Evolutionary conservation across 768 basidiomycete genomes (phyloP).

Genomic region (Tubosaeta sp.): DNA sequence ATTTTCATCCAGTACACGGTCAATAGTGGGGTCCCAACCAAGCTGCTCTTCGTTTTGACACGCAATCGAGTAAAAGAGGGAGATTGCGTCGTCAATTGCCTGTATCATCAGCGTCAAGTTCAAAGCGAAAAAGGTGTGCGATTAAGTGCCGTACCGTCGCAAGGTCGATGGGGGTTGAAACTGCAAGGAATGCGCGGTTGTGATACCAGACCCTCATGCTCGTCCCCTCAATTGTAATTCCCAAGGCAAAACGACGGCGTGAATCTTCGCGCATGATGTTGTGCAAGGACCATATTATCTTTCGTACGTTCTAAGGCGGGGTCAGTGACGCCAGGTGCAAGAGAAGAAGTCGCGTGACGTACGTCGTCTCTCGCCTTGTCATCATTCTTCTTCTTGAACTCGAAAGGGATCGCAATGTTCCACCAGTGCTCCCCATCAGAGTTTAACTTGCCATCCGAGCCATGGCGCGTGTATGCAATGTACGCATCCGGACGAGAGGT

Average conservation of each 20-base stretch:
- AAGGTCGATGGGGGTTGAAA: neutral
- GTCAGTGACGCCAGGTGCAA: neutral
- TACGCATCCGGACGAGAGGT: neutral
- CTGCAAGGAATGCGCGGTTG: neutral
- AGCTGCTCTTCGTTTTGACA: neutral
- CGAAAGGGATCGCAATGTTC: neutral
- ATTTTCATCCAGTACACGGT: neutral
- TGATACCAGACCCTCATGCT: conserved; percentile 27
- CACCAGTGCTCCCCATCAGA: neutral
- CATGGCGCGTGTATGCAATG: neutral
- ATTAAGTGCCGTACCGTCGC: neutral
- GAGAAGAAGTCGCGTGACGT: neutral
- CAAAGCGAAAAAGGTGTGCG: too few relatives aligned
- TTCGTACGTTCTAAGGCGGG: conserved; percentile 5
- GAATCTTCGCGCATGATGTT: conserved; percentile 29
- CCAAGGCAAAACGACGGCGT: conserved; percentile 21
- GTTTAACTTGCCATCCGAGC: neutral
- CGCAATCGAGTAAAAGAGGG: conserved; percentile 8
- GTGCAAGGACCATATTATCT: conserved; percentile 27
- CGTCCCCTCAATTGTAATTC: conserved; percentile 25
- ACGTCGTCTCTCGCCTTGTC: neutral
- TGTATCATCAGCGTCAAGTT: neutral
- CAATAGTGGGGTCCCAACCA: conserved; percentile 8
- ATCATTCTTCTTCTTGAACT: neutral
- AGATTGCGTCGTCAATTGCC: conserved; percentile 1